A percentile compares a stretch with the other conserved stretches of the same genome.
Evolutionary conservation across 768 basidiomycete genomes (phyloP).

Genomic region (Suillus discolor): DNA sequence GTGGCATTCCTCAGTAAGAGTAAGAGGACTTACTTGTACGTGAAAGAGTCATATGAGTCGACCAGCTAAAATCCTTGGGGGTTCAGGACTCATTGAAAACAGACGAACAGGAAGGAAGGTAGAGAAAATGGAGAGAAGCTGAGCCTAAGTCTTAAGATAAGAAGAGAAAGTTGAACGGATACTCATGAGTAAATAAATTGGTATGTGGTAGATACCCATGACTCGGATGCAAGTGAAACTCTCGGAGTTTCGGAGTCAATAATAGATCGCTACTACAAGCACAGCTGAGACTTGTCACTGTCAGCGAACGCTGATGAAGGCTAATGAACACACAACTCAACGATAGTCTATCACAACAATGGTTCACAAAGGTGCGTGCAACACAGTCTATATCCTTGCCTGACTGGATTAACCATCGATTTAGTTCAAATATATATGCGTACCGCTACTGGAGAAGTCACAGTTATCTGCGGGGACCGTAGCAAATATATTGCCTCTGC

Average conservation of each 20-base stretch:
- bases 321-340: conserved; percentile 14
- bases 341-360: conserved; percentile 25
- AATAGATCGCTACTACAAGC: no score
- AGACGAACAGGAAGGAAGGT: conserved; percentile 3
- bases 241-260: no score
- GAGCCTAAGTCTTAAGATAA: not conserved
- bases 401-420: conserved; percentile 4
- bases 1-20: not conserved
- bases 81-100: conserved; percentile 26
- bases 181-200: conserved; percentile 3
- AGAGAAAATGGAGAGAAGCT: not conserved
- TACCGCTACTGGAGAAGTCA: conserved; percentile 76
- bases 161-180: not conserved
- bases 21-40: conserved; percentile 69
- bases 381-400: not conserved
- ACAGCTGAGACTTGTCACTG: no score
- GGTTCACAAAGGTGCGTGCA: conserved; percentile 43
- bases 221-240: not conserved
- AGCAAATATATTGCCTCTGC: conserved; percentile 47
- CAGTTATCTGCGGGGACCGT: conserved; percentile 59
- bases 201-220: not conserved
- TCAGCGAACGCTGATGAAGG: no score
- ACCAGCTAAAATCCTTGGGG: conserved; percentile 66
- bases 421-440: conserved; percentile 72
- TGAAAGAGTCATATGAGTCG: conserved; percentile 88